Conservation (phyloP, 2,329 filamentous ascomycete genomes). For the Aureobasidium sp. region DNA sequence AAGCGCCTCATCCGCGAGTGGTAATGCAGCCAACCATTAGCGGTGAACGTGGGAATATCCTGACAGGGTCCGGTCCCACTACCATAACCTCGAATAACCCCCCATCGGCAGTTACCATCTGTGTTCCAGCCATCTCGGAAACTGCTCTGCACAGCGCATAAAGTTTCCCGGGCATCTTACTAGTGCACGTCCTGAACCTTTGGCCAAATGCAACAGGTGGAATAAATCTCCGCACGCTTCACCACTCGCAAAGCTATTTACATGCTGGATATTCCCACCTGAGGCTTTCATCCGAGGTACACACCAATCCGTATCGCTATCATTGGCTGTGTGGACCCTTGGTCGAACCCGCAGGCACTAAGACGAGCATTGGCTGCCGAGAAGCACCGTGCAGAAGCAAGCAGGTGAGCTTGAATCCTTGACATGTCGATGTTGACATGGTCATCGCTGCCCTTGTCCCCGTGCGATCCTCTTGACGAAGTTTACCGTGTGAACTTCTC, state of each 20-base stretch:
- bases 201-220: conserved; percentile 13
- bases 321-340: conserved; percentile 16
- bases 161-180: conserved; percentile 11
- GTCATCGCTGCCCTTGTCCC: conserved; percentile 12
- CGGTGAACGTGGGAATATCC: conserved; percentile 15
- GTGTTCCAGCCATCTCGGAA: conserved; percentile 13
- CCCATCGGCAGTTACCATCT: conserved; percentile 11
- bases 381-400: conserved; percentile 15
- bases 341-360: conserved; percentile 12
- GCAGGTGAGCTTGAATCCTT: conserved; percentile 15
- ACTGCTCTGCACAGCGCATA: conserved; percentile 11
- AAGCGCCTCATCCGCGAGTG: conserved; percentile 16
- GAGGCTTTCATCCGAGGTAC: conserved; percentile 14
- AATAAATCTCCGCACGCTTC: conserved; percentile 13
- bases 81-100: conserved; percentile 7
- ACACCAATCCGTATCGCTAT: conserved; percentile 9
- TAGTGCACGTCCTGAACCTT: conserved; percentile 7
- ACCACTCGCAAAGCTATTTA: conserved; percentile 12
- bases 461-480: conserved; percentile 11
- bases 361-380: conserved; percentile 14
- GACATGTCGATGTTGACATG: conserved; percentile 16
- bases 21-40: conserved; percentile 18
- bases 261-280: conserved; percentile 10
- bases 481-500: conserved; percentile 5
- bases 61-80: conserved; percentile 16